Evolutionary conservation across 2,329 filamentous ascomycete species (phyloP).

Genomic region (Curvularia sp.): DNA sequence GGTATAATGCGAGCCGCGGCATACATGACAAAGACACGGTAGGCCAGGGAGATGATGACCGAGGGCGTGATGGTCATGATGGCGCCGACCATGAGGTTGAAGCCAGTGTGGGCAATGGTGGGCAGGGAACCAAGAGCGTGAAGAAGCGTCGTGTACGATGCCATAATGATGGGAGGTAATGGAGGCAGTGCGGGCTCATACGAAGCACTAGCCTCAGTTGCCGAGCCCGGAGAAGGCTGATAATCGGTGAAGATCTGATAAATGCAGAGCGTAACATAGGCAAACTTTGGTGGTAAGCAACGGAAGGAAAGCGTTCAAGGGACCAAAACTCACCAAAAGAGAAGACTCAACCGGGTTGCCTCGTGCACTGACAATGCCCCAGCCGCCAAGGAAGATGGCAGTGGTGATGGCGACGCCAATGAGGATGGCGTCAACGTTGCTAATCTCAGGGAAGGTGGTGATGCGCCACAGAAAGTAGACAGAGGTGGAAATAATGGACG

Average conservation of each 20-base stretch:
- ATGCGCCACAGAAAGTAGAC: conserved; percentile 97
- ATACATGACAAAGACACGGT: conserved; percentile 94
- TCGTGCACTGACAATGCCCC: conserved; percentile 90
- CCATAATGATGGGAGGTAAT: conserved; percentile 97
- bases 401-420: conserved; percentile 94
- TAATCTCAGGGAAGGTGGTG: conserved; percentile 89
- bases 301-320: background rate
- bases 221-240: conserved; percentile 71
- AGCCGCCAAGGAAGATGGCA: conserved; percentile 88
- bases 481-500: conserved; percentile 89
- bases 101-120: conserved; percentile 79
- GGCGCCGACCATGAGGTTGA: conserved; percentile 87
- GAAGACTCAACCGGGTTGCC: conserved; percentile 96
- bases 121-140: conserved; percentile 85
- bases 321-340: conserved; percentile 62
- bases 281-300: conserved; percentile 64
- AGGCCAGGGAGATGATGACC: conserved; percentile 92
- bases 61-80: conserved; percentile 95
- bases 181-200: conserved; percentile 89
- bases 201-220: conserved; percentile 60
- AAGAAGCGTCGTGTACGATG: conserved; percentile 90
- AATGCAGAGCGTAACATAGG: conserved; percentile 96
- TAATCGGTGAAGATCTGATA: conserved; percentile 99
- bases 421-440: conserved; percentile 87
- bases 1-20: conserved; percentile 95